phyloP scores from a whole-genome alignment of 768 basidiomycete species.

The Termitomyces eurrhizus region DNA sequence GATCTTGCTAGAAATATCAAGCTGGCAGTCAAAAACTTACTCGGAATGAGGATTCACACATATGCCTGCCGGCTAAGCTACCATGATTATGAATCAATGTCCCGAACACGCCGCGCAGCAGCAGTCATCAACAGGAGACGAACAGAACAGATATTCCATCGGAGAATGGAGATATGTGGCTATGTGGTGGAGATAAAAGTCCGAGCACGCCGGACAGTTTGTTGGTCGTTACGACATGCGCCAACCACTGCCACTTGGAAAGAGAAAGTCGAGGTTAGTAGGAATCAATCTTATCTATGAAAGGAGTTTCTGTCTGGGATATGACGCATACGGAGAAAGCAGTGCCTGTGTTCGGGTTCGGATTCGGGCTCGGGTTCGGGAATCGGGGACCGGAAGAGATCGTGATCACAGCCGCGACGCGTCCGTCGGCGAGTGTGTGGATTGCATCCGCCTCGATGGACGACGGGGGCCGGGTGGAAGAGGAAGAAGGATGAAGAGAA shows the following conservation, averaged over 20 bases:
- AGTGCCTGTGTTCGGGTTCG: not conserved
- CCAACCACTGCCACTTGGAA: not conserved
- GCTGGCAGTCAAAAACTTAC: not conserved
- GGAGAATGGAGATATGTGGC: not conserved
- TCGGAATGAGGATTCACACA: not conserved
- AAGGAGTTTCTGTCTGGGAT: not conserved
- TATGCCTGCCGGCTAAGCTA: not conserved
- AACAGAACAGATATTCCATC: not conserved
- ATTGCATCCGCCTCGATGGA: not conserved
- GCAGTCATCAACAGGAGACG: not conserved
- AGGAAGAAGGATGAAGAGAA: not conserved
- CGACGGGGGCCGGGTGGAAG: not conserved
- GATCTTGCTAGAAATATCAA: no score
- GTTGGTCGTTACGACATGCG: not conserved
- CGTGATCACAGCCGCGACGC: not conserved
- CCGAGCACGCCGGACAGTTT: not conserved
- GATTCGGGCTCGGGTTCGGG: not conserved
- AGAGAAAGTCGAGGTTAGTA: not conserved
- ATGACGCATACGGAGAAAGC: not conserved
- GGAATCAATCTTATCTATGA: not conserved
- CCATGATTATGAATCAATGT: not conserved
- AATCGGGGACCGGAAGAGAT: not conserved
- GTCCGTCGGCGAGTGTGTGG: not conserved
- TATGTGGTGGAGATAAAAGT: not conserved
- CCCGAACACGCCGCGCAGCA: not conserved